Evolutionary conservation across 2,329 filamentous ascomycete species (phyloP).

Genomic region (Cladosporium halotolerans): DNA sequence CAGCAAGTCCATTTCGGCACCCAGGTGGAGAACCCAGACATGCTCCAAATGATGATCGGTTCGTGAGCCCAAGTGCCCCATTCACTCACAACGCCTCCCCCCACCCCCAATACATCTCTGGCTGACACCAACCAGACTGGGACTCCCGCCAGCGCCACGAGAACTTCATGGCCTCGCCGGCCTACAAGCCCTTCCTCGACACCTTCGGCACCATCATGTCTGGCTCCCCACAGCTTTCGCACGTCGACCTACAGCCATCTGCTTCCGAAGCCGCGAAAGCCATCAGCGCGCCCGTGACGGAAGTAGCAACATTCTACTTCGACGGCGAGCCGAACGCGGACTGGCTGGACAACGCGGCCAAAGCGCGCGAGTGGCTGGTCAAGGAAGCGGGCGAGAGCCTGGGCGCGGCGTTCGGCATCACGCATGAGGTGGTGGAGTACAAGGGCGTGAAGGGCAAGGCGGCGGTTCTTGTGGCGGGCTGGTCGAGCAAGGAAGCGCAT

Average conservation of each 20-base stretch:
- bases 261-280: conserved; percentile 15
- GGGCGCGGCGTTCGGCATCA: conserved; percentile 19
- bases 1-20: conserved; percentile 32
- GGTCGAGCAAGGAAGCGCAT: conserved; percentile 47
- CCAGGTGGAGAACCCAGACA: conserved; percentile 34
- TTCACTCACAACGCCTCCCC: not conserved
- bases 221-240: conserved; percentile 26
- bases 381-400: conserved; percentile 26
- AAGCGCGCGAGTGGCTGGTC: conserved; percentile 19
- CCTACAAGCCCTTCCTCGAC: conserved; percentile 36
- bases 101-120: not conserved
- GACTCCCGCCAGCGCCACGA: conserved; percentile 34
- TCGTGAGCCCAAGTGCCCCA: conserved; percentile 11
- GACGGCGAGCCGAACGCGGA: conserved; percentile 27
- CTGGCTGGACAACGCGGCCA: conserved; percentile 29
- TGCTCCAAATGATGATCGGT: conserved; percentile 38
- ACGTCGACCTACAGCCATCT: conserved; percentile 29
- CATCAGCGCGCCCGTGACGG: conserved; percentile 42
- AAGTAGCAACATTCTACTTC: conserved; percentile 43
- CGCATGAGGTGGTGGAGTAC: conserved; percentile 24
- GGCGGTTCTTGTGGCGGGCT: conserved; percentile 44
- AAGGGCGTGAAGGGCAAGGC: conserved; percentile 36
- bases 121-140: conserved; percentile 35
- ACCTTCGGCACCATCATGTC: conserved; percentile 26
- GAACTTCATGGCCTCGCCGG: conserved; percentile 32